A percentile compares a stretch with the other conserved stretches of the same genome.
phyloP scores from a whole-genome alignment of 1,139 yeast species.

The Pichia sp. region DNA sequence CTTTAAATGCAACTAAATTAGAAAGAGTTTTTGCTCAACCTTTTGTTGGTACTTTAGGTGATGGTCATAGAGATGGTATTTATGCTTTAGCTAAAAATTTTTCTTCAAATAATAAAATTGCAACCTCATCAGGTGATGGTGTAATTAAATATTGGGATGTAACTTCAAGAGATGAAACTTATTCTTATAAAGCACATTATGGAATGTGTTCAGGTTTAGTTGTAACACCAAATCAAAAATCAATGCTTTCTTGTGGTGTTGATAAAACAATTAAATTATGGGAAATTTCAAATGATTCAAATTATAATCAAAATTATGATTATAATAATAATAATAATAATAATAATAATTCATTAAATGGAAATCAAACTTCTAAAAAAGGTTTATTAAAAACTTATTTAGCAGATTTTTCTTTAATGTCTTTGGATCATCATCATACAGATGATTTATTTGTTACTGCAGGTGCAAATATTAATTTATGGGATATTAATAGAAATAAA shows the following conservation, averaged over 20 bases:
- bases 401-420: conserved; percentile 80
- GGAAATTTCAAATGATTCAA: conserved; percentile 47
- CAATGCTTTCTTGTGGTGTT: conserved; percentile 77
- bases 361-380: conserved; percentile 16
- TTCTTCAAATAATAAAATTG: conserved; percentile 62
- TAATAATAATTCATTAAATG: conserved; percentile 2
- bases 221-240: conserved; percentile 60
- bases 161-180: conserved; percentile 63
- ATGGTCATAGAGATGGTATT: conserved; percentile 96
- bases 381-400: conserved; percentile 71
- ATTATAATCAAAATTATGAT: conserved; percentile 19
- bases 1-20: conserved; percentile 89
- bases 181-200: conserved; percentile 81
- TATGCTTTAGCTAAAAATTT: conserved; percentile 81
- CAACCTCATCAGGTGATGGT: conserved; percentile 95
- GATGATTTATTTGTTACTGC: conserved; percentile 84
- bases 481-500: conserved; percentile 81
- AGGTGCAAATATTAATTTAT: conserved; percentile 79
- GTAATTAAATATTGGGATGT: conserved; percentile 90
- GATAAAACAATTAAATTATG: conserved; percentile 88
- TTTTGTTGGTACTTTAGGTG: conserved; percentile 88
- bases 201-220: conserved; percentile 86
- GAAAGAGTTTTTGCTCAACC: conserved; percentile 98
- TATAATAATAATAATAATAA: conserved; percentile 32
- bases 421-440: conserved; percentile 77